Conservation (phyloP, 2,329 filamentous ascomycete genomes). For the Aspergillus unguis region DNA sequence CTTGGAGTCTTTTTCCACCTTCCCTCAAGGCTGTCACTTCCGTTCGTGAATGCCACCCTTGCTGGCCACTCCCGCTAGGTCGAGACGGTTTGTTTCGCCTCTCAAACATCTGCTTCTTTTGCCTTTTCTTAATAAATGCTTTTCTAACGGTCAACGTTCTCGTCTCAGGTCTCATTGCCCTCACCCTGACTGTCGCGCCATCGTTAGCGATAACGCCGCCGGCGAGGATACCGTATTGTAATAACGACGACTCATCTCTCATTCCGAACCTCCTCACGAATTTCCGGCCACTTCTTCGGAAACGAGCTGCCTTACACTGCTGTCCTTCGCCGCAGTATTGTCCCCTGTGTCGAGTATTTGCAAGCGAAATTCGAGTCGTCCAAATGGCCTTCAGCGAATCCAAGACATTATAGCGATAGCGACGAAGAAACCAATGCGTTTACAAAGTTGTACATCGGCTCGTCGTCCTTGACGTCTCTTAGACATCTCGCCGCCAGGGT, state of each 20-base stretch:
- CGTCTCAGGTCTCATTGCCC: background rate
- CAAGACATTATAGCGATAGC: background rate
- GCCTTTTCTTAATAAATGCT: background rate
- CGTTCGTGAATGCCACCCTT: constrained; percentile 1
- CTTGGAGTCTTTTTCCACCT: constrained; percentile 5
- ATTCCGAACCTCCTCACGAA: background rate
- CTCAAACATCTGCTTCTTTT: background rate
- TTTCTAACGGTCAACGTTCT: constrained; percentile 1
- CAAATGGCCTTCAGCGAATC: background rate
- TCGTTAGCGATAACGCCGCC: background rate
- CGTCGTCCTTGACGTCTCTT: background rate
- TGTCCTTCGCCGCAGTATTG: background rate
- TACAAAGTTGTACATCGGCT: background rate
- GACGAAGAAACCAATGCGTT: background rate
- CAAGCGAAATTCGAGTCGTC: background rate
- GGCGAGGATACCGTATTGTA: background rate
- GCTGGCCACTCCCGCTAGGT: constrained; percentile 1
- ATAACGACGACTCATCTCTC: background rate
- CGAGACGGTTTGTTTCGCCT: background rate
- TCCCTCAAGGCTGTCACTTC: background rate
- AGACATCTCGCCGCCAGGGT: background rate
- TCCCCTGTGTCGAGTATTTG: background rate
- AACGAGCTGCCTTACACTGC: background rate
- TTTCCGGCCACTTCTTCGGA: background rate
- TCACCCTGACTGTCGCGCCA: background rate